These are phyloP conservation scores for Termitomyces sp. DNA, from an alignment of 768 basidiomycete genomes.

Conservation along the genomic window DNA sequence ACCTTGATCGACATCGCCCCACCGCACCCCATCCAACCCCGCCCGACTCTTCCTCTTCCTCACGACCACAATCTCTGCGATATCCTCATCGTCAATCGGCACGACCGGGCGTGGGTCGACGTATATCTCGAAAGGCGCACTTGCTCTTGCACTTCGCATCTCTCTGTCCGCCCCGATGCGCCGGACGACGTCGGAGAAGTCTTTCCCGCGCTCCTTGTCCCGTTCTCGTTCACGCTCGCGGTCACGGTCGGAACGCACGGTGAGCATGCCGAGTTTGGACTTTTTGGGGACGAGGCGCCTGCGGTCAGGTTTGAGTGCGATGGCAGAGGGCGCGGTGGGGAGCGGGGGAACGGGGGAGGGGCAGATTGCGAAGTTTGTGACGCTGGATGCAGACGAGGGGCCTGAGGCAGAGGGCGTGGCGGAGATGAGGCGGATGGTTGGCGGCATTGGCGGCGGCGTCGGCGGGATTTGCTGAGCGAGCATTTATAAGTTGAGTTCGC, in stretches of 20 bases:
- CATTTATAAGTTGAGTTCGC: too few species aligned
- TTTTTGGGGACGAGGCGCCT: slow-evolving; percentile 69
- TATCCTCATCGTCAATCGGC: slow-evolving; percentile 42
- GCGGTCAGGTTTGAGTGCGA: slow-evolving; percentile 26
- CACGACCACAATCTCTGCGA: slow-evolving; percentile 66
- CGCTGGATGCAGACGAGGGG: slow-evolving; percentile 25
- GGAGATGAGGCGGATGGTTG: slow-evolving; percentile 66
- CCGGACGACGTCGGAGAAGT: slow-evolving; percentile 57
- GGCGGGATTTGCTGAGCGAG: not conserved
- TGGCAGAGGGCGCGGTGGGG: not conserved
- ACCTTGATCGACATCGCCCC: slow-evolving; percentile 23
- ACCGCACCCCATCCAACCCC: slow-evolving; percentile 53
- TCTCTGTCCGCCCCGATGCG: slow-evolving; percentile 34
- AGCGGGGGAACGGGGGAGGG: slow-evolving; percentile 10
- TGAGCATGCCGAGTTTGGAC: slow-evolving; percentile 48
- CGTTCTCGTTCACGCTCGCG: slow-evolving; percentile 9
- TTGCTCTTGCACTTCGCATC: slow-evolving; percentile 10
- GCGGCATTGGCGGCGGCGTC: slow-evolving; percentile 22
- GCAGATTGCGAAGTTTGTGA: slow-evolving; percentile 24
- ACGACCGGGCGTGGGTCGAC: slow-evolving; percentile 43
- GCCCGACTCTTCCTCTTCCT: slow-evolving; percentile 72
- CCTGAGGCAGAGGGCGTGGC: slow-evolving; percentile 59
- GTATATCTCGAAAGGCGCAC: slow-evolving; percentile 51
- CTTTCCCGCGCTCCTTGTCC: slow-evolving; percentile 31
- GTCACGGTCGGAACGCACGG: slow-evolving; percentile 14